Evolutionary conservation across 1,284 basidiomycete species (phyloP).

Genomic region (Apiotrichum domesticum): DNA sequence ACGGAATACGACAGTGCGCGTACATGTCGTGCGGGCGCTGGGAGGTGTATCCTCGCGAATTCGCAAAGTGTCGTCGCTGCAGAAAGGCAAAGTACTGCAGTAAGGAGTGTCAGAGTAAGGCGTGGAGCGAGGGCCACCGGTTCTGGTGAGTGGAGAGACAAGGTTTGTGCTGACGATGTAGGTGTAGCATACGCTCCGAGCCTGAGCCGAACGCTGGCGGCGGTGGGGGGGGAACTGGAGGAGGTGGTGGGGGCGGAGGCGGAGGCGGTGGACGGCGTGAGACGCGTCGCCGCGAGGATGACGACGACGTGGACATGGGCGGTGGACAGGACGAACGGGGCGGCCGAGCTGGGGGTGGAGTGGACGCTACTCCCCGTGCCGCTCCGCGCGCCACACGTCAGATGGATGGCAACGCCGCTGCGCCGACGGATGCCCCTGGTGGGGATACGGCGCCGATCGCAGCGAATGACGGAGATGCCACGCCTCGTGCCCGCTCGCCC

Average conservation of each 20-base stretch:
- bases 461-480: background rate
- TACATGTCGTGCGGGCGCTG: constrained; percentile 96
- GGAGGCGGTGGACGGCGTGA: constrained; percentile 9
- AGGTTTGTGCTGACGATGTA: constrained; percentile 6
- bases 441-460: background rate
- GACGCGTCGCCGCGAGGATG: constrained; percentile 1
- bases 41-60: constrained; percentile 89
- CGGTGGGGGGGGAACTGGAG: background rate
- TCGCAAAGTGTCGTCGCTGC: constrained; percentile 94
- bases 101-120: constrained; percentile 94
- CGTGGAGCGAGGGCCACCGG: constrained; percentile 94
- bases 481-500: background rate
- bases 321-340: constrained; percentile 4
- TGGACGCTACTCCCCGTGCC: constrained; percentile 4
- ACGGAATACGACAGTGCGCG: constrained; percentile 94
- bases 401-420: too few species aligned
- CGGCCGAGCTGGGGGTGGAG: background rate
- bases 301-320: constrained; percentile 17
- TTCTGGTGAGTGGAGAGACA: constrained; percentile 48
- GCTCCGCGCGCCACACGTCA: background rate
- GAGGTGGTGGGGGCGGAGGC: constrained; percentile 10
- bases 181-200: constrained; percentile 30
- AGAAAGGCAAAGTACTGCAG: constrained; percentile 98
- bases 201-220: constrained; percentile 20
- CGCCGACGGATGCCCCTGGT: background rate